Conservation (phyloP, 257 asterid species). For the Lycium barbarum region DNA sequence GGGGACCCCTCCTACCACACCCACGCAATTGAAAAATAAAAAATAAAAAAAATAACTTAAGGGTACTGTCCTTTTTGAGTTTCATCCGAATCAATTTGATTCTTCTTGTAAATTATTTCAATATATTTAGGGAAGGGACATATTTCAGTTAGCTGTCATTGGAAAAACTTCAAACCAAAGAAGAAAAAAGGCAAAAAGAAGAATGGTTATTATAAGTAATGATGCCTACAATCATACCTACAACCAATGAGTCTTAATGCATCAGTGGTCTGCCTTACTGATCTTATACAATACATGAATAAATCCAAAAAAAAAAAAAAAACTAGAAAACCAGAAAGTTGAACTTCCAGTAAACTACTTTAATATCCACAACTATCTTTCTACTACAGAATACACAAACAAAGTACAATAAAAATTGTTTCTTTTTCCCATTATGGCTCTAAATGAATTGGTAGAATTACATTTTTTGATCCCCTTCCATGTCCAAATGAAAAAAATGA, state of each 20-base stretch:
- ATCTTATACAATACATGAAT: constrained; percentile 38
- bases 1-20: neutral
- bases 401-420: neutral
- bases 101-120: constrained; percentile 6
- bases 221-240: constrained; percentile 68
- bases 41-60: neutral
- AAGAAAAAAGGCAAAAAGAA: constrained; percentile 34
- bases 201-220: constrained; percentile 47
- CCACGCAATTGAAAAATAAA: neutral
- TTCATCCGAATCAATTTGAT: neutral
- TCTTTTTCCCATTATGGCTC: constrained; percentile 36
- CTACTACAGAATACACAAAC: constrained; percentile 1
- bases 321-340: neutral
- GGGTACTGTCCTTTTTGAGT: neutral
- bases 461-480: constrained; percentile 72
- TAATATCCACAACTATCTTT: constrained; percentile 26
- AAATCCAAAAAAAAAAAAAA: constrained; percentile 35
- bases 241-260: constrained; percentile 46
- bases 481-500: constrained; percentile 85
- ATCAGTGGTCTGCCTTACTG: constrained; percentile 49
- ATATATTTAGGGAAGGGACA: neutral
- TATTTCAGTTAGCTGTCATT: constrained; percentile 1
- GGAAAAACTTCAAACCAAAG: constrained; percentile 29
- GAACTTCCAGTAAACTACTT: neutral
- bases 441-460: constrained; percentile 65